Percentiles rank a stretch among this genome's conserved stretches.
phyloP scores from a whole-genome alignment of 768 basidiomycete genomes.

The Naganishia kalamii region DNA sequence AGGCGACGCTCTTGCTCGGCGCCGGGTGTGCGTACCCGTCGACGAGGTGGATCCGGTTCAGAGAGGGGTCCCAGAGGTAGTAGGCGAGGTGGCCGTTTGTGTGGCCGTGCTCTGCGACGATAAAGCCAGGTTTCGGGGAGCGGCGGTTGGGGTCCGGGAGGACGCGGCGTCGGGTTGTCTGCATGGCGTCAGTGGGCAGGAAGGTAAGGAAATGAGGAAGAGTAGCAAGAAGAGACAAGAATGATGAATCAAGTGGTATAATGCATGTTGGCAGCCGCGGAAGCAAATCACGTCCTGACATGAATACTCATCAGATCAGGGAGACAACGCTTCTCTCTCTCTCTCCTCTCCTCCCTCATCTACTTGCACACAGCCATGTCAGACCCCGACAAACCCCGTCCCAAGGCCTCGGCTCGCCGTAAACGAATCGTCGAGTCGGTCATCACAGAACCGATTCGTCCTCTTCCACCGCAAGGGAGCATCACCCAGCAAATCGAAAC shows the following conservation, averaged over 20 bases:
- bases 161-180: constrained; percentile 11
- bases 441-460: neutral
- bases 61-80: constrained; percentile 11
- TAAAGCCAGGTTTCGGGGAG: constrained; percentile 26
- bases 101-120: constrained; percentile 11
- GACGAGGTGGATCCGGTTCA: constrained; percentile 14
- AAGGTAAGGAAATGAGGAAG: too few relatives aligned
- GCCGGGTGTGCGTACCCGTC: neutral
- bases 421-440: constrained; percentile 3
- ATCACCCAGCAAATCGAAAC: neutral
- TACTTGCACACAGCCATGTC: too few relatives aligned
- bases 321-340: too few relatives aligned
- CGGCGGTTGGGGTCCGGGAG: constrained; percentile 18
- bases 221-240: too few relatives aligned
- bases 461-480: neutral
- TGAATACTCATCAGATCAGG: too few relatives aligned
- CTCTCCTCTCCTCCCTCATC: too few relatives aligned
- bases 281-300: too few relatives aligned
- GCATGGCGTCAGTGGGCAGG: neutral
- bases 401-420: neutral
- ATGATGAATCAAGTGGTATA: too few relatives aligned
- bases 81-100: constrained; percentile 13
- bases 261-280: too few relatives aligned
- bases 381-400: neutral
- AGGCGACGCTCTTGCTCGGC: neutral